phyloP scores from a whole-genome alignment of 768 basidiomycete genomes.

The Leccinum truebloodii region DNA sequence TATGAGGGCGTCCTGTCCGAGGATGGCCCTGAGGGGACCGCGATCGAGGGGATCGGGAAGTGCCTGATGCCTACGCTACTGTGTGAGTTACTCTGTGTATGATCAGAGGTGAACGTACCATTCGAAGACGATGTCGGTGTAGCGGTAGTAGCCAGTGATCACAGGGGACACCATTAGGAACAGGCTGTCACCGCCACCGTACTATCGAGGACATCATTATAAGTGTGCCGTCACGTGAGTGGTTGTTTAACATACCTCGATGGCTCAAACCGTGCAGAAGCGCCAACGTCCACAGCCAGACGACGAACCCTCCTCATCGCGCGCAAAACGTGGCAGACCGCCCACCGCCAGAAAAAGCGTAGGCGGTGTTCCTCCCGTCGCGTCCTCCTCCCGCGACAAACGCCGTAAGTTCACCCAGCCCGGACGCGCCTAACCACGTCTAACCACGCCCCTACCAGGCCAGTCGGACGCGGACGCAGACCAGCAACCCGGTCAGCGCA shows the following conservation, averaged over 20 bases:
- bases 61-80: conserved; percentile 48
- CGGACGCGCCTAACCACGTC: background rate
- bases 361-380: conserved; percentile 49
- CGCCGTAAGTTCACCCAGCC: background rate
- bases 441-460: conserved; percentile 11
- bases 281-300: conserved; percentile 35
- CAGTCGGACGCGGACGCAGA: conserved; percentile 22
- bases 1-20: conserved; percentile 72
- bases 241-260: conserved; percentile 25
- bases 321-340: conserved; percentile 48
- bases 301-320: conserved; percentile 32
- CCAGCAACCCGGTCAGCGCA: conserved; percentile 31
- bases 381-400: conserved; percentile 30
- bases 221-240: background rate
- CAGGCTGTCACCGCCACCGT: background rate
- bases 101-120: conserved; percentile 46
- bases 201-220: no score
- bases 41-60: conserved; percentile 61
- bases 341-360: conserved; percentile 85
- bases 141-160: conserved; percentile 76
- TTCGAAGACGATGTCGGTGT: conserved; percentile 83
- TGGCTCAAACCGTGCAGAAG: conserved; percentile 73
- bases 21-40: conserved; percentile 63
- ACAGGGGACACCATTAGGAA: conserved; percentile 38
- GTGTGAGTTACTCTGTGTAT: background rate